Evolutionary conservation across 2,329 filamentous ascomycete genomes (phyloP).

Genomic region (Biscogniauxia sp.): DNA sequence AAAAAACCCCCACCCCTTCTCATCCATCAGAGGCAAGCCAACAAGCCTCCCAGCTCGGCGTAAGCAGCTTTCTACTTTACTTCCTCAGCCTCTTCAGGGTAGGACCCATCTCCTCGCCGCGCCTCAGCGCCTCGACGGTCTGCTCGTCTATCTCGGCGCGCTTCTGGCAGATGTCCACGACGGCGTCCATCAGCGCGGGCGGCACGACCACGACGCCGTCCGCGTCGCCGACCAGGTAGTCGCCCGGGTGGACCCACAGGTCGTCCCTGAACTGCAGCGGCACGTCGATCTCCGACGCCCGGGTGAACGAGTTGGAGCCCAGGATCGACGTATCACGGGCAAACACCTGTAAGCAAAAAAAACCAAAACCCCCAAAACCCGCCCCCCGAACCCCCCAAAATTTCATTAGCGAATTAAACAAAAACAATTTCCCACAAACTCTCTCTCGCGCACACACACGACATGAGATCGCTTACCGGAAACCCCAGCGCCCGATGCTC

Average conservation of each 20-base stretch:
- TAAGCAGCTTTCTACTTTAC: background rate
- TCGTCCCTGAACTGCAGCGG: constrained; percentile 38
- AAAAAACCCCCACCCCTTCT: too few species aligned
- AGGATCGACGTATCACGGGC: constrained; percentile 35
- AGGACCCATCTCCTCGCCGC: constrained; percentile 7
- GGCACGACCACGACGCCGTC: constrained; percentile 46
- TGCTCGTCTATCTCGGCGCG: constrained; percentile 30
- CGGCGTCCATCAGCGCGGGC: constrained; percentile 34
- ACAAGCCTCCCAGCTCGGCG: too few species aligned
- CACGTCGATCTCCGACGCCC: constrained; percentile 43
- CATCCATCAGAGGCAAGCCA: too few species aligned
- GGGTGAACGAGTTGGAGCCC: constrained; percentile 43
- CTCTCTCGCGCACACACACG: constrained; percentile 4
- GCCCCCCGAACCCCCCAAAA: too few species aligned
- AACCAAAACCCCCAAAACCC: too few species aligned
- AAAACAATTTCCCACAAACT: background rate
- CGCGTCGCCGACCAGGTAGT: constrained; percentile 44
- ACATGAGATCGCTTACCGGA: too few species aligned
- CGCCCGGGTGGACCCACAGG: constrained; percentile 40
- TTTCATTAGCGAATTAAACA: too few species aligned
- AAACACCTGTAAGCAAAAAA: constrained; percentile 33
- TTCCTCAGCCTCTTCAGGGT: constrained; percentile 6
- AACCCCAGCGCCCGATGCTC: constrained; percentile 50
- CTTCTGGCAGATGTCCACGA: constrained; percentile 28
- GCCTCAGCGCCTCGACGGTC: constrained; percentile 12